These are phyloP conservation scores for Leptographium radiaticola DNA, from an alignment of 2,329 filamentous ascomycete genomes.

Conservation along the genomic window DNA sequence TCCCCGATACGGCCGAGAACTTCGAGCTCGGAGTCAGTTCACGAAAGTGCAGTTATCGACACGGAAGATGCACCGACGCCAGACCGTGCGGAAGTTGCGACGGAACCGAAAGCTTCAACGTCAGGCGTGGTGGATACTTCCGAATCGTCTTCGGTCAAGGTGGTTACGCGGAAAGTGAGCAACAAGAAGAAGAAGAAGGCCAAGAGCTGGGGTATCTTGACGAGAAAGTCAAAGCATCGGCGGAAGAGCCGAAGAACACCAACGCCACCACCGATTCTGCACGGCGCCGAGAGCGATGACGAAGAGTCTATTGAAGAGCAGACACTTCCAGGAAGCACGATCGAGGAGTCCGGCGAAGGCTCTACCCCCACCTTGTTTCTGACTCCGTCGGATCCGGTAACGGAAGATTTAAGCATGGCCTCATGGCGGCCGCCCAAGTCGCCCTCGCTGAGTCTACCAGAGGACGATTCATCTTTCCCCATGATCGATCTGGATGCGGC, in stretches of 20 bases:
- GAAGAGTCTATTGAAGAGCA: slow-evolving; percentile 16
- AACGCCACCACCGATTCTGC: slow-evolving; percentile 28
- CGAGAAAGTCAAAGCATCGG: slow-evolving; percentile 43
- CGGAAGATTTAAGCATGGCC: slow-evolving; percentile 4
- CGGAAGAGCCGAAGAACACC: slow-evolving; percentile 30
- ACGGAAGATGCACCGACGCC: slow-evolving; percentile 14
- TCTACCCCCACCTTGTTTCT: slow-evolving; percentile 22
- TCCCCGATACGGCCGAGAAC: slow-evolving; percentile 35
- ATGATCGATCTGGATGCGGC: slow-evolving; percentile 93
- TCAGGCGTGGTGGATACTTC: slow-evolving; percentile 13
- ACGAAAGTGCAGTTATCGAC: slow-evolving; percentile 19
- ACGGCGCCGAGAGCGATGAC: slow-evolving; percentile 17
- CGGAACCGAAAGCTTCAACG: neutral
- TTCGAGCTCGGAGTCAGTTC: slow-evolving; percentile 32
- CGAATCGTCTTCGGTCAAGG: slow-evolving; percentile 14
- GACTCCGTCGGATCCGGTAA: slow-evolving; percentile 24
- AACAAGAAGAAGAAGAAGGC: slow-evolving; percentile 58
- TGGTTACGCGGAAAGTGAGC: slow-evolving; percentile 17
- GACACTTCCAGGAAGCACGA: slow-evolving; percentile 17
- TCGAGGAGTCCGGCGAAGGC: slow-evolving; percentile 7
- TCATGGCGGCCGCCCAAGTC: slow-evolving; percentile 26
- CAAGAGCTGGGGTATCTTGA: slow-evolving; percentile 56
- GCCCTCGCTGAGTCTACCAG: slow-evolving; percentile 18
- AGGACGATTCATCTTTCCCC: slow-evolving; percentile 57
- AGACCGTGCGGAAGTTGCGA: neutral